Evolutionary conservation across 2,329 filamentous ascomycete species (phyloP).

Genomic region (Colletotrichum tanaceti): DNA sequence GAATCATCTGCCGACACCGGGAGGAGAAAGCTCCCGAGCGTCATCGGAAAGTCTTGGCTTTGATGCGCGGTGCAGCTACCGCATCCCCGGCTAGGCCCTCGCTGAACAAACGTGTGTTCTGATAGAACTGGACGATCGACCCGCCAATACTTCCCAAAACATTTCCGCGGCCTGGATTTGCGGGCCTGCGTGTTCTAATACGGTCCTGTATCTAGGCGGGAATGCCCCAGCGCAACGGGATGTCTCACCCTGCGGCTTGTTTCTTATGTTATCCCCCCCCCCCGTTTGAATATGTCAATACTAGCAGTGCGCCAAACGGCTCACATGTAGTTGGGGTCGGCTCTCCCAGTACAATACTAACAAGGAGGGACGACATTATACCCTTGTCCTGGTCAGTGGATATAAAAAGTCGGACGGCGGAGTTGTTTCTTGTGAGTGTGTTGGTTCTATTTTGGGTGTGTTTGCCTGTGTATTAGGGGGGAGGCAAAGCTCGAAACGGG

Average conservation of each 20-base stretch:
- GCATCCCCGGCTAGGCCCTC: background rate
- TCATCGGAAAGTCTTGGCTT: background rate
- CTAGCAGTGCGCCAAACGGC: constrained; percentile 16
- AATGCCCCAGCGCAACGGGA: background rate
- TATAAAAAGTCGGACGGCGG: constrained; percentile 32
- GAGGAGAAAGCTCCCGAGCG: background rate
- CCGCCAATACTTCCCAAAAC: constrained; percentile 1
- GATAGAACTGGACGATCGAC: background rate
- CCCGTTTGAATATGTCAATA: constrained; percentile 14
- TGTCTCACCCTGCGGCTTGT: background rate
- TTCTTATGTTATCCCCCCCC: constrained; percentile 20
- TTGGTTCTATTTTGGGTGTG: no score
- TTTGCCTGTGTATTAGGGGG: constrained; percentile 14
- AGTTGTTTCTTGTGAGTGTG: background rate
- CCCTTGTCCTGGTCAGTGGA: constrained; percentile 33
- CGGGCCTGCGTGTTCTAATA: constrained; percentile 36
- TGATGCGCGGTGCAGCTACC: background rate
- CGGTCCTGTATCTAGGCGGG: constrained; percentile 29
- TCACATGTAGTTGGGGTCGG: constrained; percentile 11
- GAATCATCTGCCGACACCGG: constrained; percentile 3
- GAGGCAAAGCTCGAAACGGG: constrained; percentile 17
- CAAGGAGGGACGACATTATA: constrained; percentile 27
- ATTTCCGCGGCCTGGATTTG: background rate
- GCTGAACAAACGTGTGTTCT: background rate
- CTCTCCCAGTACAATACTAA: constrained; percentile 27